Conservation (phyloP, 2,329 filamentous ascomycete species). For the Penicillium sp. region DNA sequence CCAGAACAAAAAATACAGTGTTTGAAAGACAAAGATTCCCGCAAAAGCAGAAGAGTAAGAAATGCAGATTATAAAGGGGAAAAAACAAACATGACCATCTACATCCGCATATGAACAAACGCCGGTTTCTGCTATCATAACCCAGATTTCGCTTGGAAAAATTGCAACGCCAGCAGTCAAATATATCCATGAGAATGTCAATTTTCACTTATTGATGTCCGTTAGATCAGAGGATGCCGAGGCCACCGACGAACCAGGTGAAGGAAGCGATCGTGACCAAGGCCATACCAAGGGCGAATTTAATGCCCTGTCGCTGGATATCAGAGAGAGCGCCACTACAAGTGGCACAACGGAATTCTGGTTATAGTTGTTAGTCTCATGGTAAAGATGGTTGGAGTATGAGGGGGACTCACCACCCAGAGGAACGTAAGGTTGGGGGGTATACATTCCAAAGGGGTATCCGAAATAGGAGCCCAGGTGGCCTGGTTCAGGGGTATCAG, state of each 20-base stretch:
- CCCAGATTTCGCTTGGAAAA: conserved; percentile 16
- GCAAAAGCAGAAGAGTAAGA: not conserved
- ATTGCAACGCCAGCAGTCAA: conserved; percentile 4
- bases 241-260: conserved; percentile 46
- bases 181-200: conserved; percentile 21
- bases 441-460: conserved; percentile 61
- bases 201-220: not conserved
- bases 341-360: conserved; percentile 53
- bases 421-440: conserved; percentile 48
- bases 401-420: conserved; percentile 42
- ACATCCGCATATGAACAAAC: conserved; percentile 15
- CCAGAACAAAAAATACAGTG: not conserved
- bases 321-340: conserved; percentile 52
- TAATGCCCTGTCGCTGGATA: conserved; percentile 52
- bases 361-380: conserved; percentile 14
- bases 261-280: conserved; percentile 56
- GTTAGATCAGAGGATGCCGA: conserved; percentile 33
- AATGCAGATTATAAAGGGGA: conserved; percentile 4
- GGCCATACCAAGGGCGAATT: conserved; percentile 52
- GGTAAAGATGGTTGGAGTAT: not conserved
- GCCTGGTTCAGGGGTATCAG: conserved; percentile 50
- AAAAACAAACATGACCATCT: conserved; percentile 12
- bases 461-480: conserved; percentile 50
- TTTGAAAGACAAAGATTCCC: not conserved
- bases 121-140: conserved; percentile 30